Evolutionary conservation across 2,329 filamentous ascomycete species (phyloP).

Genomic region (Truncatella angustata): DNA sequence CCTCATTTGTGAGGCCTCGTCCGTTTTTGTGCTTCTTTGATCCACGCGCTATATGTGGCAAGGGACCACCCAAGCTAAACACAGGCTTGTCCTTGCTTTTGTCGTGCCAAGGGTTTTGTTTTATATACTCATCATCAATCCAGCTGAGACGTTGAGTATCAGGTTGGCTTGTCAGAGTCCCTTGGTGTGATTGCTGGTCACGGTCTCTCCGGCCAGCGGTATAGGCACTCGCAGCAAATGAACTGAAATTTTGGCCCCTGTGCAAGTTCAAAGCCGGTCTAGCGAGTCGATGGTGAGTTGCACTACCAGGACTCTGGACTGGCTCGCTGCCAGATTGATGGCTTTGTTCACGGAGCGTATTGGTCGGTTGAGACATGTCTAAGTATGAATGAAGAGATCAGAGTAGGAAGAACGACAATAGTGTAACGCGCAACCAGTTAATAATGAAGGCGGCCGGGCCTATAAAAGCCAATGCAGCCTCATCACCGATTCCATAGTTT

Average conservation of each 20-base stretch:
- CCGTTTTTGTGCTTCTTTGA: slow-evolving; percentile 7
- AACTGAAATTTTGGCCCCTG: not conserved
- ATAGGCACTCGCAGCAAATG: not conserved
- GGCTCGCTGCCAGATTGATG: not conserved
- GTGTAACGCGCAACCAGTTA: too few relatives aligned
- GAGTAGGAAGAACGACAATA: too few relatives aligned
- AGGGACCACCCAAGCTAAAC: slow-evolving; percentile 23
- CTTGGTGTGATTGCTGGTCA: not conserved
- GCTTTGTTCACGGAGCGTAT: not conserved
- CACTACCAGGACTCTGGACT: not conserved
- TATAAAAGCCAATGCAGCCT: not conserved
- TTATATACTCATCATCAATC: slow-evolving; percentile 21
- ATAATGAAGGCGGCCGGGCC: not conserved
- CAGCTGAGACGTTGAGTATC: slow-evolving; percentile 7
- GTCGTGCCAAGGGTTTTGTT: slow-evolving; percentile 24
- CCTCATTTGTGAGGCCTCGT: not conserved
- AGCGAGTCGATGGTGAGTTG: not conserved
- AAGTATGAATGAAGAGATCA: too few relatives aligned
- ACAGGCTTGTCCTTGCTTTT: slow-evolving; percentile 18
- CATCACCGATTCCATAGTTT: not conserved
- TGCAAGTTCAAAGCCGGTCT: not conserved
- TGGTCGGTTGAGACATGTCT: too few relatives aligned
- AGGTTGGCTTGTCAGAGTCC: not conserved
- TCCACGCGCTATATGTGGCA: slow-evolving; percentile 19
- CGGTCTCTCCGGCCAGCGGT: not conserved